Evolutionary conservation across 208 protist genomes (phyloP).

Genomic region (Naegleria gruberi): DNA sequence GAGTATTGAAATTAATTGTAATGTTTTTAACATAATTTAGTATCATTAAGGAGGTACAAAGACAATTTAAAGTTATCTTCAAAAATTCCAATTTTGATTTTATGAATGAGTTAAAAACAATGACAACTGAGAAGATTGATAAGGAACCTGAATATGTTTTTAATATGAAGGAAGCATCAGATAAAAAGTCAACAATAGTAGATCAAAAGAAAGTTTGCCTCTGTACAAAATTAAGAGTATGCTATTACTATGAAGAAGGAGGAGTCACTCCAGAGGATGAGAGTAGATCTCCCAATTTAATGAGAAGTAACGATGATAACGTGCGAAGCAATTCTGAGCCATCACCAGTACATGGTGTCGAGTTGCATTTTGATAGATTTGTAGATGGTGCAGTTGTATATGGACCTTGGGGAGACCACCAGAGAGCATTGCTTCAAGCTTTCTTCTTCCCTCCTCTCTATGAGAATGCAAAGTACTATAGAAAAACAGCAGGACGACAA

Average conservation of each 20-base stretch:
- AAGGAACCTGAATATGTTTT: neutral
- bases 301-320: neutral
- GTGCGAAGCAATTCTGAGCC: neutral
- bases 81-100: constrained; percentile 1
- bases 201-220: neutral
- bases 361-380: neutral
- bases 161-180: neutral
- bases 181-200: neutral
- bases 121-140: neutral
- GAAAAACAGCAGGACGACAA: neutral
- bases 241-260: constrained; percentile 2
- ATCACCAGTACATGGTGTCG: neutral
- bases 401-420: neutral
- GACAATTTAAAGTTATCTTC: neutral
- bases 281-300: neutral
- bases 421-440: neutral
- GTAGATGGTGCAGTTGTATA: neutral
- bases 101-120: neutral
- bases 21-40: neutral
- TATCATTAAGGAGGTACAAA: neutral
- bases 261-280: neutral
- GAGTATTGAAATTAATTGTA: neutral
- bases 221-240: neutral
- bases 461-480: neutral
- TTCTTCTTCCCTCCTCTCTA: neutral